Conservation (phyloP, 495 filamentous ascomycete genomes). For the Aspergillus sclerotioniger region DNA sequence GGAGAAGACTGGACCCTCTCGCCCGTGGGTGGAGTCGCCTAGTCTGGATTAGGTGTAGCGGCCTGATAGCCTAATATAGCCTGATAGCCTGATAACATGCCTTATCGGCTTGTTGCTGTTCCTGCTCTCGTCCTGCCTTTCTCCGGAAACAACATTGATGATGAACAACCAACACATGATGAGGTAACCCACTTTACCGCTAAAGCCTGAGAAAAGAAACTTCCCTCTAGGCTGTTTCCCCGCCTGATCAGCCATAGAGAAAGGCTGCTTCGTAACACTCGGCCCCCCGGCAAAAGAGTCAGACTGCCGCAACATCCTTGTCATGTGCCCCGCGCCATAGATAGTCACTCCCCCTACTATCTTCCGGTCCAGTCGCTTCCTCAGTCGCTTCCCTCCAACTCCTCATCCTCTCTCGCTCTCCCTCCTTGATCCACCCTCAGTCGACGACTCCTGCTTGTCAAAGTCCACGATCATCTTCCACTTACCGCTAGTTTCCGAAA, state of each 20-base stretch:
- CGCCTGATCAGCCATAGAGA: background rate
- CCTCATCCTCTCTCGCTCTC: background rate
- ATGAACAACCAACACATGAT: conserved; percentile 6
- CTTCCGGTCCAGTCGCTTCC: conserved; percentile 1
- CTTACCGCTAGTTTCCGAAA: conserved; percentile 7
- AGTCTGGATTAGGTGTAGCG: background rate
- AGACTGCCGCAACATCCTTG: conserved; percentile 1
- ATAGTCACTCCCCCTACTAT: conserved; percentile 3
- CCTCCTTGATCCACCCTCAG: background rate
- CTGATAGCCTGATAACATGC: conserved; percentile 2
- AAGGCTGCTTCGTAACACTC: background rate
- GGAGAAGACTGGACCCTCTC: background rate
- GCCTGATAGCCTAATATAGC: background rate
- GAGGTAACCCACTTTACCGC: conserved; percentile 3
- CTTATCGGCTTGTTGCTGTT: background rate
- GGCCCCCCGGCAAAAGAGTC: background rate
- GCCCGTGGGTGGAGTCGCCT: background rate
- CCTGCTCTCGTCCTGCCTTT: background rate
- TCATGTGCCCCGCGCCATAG: conserved; percentile 25
- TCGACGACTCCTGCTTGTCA: background rate
- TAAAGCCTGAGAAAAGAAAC: background rate
- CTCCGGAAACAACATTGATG: background rate
- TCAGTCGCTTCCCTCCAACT: conserved; percentile 2
- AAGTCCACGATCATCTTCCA: conserved; percentile 7
- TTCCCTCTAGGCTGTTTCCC: background rate